Evolutionary conservation across 2,329 filamentous ascomycete species (phyloP).

Genomic region (Pyricularia grisea): DNA sequence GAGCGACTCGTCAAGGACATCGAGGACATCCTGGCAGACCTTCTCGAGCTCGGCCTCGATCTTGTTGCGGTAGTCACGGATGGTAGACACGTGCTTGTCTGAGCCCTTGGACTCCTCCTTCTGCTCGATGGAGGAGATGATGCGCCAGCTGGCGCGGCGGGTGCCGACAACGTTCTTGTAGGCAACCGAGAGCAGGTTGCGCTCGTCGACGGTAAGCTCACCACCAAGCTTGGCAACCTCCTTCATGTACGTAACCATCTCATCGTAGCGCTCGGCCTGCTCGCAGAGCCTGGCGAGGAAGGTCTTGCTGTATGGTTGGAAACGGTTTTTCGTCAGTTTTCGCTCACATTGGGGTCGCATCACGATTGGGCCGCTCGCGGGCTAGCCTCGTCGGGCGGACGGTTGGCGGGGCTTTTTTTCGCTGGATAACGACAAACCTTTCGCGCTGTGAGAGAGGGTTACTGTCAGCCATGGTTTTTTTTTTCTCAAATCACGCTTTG

Average conservation of each 20-base stretch:
- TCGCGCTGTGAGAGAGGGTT: conserved; percentile 47
- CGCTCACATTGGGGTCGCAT: not conserved
- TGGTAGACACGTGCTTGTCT: conserved; percentile 77
- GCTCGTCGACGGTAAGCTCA: conserved; percentile 85
- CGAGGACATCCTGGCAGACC: conserved; percentile 96
- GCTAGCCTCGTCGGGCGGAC: not conserved
- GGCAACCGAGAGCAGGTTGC: conserved; percentile 92
- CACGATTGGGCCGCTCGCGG: not conserved
- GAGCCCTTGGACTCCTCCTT: conserved; percentile 99
- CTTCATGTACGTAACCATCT: conserved; percentile 99
- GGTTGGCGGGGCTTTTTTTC: conserved; percentile 5
- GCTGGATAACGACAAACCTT: conserved; percentile 41
- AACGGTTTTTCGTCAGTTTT: not conserved
- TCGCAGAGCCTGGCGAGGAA: conserved; percentile 99
- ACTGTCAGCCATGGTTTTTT: conserved; percentile 25
- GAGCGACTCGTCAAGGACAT: conserved; percentile 87
- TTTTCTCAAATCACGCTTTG: not conserved
- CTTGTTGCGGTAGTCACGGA: conserved; percentile 98
- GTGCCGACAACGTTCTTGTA: conserved; percentile 99
- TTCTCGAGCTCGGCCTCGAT: conserved; percentile 94
- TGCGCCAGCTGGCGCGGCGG: conserved; percentile 95
- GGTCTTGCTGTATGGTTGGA: conserved; percentile 69
- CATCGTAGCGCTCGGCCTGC: conserved; percentile 99
- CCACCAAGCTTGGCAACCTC: conserved; percentile 81
- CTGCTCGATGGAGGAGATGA: conserved; percentile 97